Base-by-base conservation (phyloP, 176 grass and related monocot species). In the Oryza nivara region DNA sequence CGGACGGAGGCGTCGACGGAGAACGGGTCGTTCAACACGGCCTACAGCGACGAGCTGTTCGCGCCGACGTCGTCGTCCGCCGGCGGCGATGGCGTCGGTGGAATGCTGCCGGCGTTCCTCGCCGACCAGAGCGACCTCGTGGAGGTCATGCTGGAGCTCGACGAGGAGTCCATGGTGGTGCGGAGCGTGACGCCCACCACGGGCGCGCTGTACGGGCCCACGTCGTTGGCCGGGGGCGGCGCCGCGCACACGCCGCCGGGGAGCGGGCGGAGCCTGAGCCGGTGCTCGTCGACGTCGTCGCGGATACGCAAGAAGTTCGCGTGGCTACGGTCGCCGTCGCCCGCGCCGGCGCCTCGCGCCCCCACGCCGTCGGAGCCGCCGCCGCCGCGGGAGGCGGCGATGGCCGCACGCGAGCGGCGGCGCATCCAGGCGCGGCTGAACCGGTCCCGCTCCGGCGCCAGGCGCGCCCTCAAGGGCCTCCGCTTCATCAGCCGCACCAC, bases 401-500 rank as follows among this genome's bases (percentile, higher is more conserved):
- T 97, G 83, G 86, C 90, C 6, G 86, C 92, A 1, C 86, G 94
- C 20, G 94, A 97, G 83, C 86, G 87, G 38, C 68, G 94, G 1
- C 86, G 86, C 79, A 87, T 85, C 54, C 87, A 94, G 73, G 94
- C 92, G 20, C 67, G 80, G 45, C 64, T 94, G 73, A 88, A 97
- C 76, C 85, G 92, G 28, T 92, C 92, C 1, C 73, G 92, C 16
- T 92, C 92, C 51, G 92, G 92, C 0, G 68, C 94, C 4, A 56
- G 78, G 47, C 76, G 90, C 72, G 92, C 88, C 0, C 90, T 97
- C 36, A 94, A 94, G 73, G 90, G 94, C 3, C 92, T 97, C 64
- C 94, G 88, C 1, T 97, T 97, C 87, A 97, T 97, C 67, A 97
- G 90, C 92, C 80, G 74, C 49, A 87, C 94, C 10, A 93, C 94